Conservation (phyloP, 164 flowering plant genomes). For the Vitis riparia region DNA sequence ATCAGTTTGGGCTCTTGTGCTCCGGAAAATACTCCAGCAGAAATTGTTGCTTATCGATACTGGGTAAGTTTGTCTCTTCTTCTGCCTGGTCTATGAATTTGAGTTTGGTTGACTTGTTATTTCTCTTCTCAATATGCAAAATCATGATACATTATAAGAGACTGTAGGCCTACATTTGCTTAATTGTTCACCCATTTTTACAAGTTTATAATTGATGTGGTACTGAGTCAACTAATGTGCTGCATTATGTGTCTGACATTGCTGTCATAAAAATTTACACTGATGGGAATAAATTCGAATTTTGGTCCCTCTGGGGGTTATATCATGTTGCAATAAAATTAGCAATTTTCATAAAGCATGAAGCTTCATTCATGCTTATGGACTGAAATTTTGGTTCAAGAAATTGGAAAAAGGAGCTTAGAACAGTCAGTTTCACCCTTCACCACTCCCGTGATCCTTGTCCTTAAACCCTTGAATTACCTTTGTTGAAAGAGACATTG, state of each 20-base stretch:
- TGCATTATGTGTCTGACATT: no score
- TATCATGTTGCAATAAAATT: no score
- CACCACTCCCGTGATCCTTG: constrained; percentile 12
- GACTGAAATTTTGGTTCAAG: no score
- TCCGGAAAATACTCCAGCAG: constrained; percentile 77
- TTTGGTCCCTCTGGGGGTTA: no score
- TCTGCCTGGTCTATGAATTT: background rate
- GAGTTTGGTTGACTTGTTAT: background rate
- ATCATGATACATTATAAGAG: no score
- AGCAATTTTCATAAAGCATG: no score
- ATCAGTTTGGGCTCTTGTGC: constrained; percentile 85
- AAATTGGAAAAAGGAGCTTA: background rate
- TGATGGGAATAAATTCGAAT: no score
- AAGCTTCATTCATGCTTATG: background rate
- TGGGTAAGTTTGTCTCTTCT: constrained; percentile 63
- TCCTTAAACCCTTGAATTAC: background rate
- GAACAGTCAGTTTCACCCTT: background rate
- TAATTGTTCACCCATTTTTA: no score
- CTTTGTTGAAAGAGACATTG: background rate
- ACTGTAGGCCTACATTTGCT: no score
- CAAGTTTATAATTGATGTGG: no score
- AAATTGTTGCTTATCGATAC: constrained; percentile 81
- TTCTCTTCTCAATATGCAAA: background rate
- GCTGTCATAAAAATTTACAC: no score
- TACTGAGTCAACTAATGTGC: no score